Conservation (phyloP, 2,329 filamentous ascomycete genomes). For the Hymenoscyphus occultus region DNA sequence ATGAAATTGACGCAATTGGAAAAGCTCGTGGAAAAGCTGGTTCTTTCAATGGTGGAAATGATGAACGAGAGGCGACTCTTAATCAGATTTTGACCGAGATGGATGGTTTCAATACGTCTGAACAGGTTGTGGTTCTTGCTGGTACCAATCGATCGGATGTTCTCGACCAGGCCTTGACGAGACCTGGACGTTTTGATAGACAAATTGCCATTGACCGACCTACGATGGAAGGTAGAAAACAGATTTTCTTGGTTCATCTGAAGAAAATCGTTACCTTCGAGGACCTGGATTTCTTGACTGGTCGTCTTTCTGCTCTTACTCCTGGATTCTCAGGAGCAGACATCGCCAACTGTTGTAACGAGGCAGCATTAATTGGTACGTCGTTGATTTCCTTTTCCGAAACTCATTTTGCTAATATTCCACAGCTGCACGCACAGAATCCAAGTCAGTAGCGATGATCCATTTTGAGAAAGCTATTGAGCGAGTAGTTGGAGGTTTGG, state of each 20-base stretch:
- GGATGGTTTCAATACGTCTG: conserved; percentile 97
- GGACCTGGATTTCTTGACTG: conserved; percentile 82
- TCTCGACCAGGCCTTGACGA: conserved; percentile 92
- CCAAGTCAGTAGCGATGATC: conserved; percentile 75
- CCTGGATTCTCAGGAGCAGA: conserved; percentile 97
- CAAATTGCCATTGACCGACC: conserved; percentile 94
- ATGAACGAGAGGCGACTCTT: conserved; percentile 93
- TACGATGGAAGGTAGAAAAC: conserved; percentile 93
- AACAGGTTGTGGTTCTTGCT: conserved; percentile 94
- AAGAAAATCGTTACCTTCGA: conserved; percentile 93
- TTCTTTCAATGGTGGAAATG: conserved; percentile 81
- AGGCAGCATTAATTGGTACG: conserved; percentile 92
- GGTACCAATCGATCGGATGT: conserved; percentile 96
- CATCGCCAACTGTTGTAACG: conserved; percentile 97
- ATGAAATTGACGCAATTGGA: conserved; percentile 98
- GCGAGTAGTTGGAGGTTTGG: conserved; percentile 90
- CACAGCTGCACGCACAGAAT: conserved; percentile 77
- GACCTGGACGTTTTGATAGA: conserved; percentile 93
- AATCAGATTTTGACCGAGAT: conserved; percentile 99
- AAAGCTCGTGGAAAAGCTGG: conserved; percentile 81
- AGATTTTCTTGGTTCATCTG: conserved; percentile 94
- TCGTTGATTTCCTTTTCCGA: conserved; percentile 16
- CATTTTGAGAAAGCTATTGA: conserved; percentile 99
- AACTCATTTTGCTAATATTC: conserved; percentile 41
- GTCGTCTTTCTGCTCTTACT: conserved; percentile 85